Percentiles rank a stretch among this genome's conserved stretches.
Conservation (phyloP, 2,329 filamentous ascomycete species). For the Clarireedia homoeocarpa region DNA sequence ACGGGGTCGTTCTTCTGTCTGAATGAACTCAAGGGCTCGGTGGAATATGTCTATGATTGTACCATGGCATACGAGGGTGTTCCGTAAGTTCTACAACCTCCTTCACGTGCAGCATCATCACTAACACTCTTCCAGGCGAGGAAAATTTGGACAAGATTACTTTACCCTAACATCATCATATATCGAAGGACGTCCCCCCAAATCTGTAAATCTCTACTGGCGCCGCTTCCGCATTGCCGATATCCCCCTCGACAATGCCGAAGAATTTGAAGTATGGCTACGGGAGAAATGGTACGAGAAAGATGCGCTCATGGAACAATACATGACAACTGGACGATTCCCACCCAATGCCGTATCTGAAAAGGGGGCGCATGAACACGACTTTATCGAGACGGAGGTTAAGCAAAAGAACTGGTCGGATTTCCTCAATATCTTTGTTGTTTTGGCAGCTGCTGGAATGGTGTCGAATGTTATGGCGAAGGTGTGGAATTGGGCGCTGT, state of each 20-base stretch:
- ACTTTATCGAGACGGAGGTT: conserved; percentile 29
- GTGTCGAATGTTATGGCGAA: conserved; percentile 21
- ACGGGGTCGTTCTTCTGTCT: conserved; percentile 76
- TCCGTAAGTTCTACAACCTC: conserved; percentile 52
- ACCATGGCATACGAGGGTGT: conserved; percentile 94
- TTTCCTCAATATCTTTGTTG: conserved; percentile 27
- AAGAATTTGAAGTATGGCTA: conserved; percentile 78
- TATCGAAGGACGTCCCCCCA: conserved; percentile 80
- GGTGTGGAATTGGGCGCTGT: conserved; percentile 15
- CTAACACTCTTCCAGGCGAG: conserved; percentile 37
- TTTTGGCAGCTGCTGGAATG: conserved; percentile 24
- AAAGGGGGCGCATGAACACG: conserved; percentile 13
- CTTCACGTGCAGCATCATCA: not conserved
- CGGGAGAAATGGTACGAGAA: conserved; percentile 86
- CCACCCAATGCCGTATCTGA: conserved; percentile 37
- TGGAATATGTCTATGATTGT: conserved; percentile 85
- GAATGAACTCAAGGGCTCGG: conserved; percentile 62
- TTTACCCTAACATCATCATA: conserved; percentile 85
- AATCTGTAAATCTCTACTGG: conserved; percentile 97
- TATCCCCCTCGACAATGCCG: conserved; percentile 69
- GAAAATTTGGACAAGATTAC: conserved; percentile 80
- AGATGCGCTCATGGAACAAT: conserved; percentile 80
- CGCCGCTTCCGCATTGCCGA: conserved; percentile 72
- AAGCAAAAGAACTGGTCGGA: conserved; percentile 27
- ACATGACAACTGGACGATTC: conserved; percentile 68